These are phyloP conservation scores for Saprolegnia diclina DNA, from an alignment of 352 stramenopile species.

Conservation along the genomic window DNA sequence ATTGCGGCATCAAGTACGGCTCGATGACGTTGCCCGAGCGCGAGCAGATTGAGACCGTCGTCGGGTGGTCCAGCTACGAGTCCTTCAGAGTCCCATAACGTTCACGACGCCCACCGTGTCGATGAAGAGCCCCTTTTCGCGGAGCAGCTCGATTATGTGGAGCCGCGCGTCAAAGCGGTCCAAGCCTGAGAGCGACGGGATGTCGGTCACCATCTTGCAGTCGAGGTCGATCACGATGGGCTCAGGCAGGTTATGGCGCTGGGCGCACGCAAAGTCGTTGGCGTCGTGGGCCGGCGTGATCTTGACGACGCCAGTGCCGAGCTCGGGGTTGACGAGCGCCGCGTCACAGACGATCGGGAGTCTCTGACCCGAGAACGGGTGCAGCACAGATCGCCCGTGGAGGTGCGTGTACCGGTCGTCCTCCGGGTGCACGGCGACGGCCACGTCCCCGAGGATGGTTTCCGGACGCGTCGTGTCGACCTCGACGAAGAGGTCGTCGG, in stretches of 20 bases:
- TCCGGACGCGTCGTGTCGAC: slow-evolving; percentile 97
- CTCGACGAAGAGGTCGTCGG: slow-evolving; percentile 60
- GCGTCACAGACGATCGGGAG: slow-evolving; percentile 97
- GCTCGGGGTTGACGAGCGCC: slow-evolving; percentile 97
- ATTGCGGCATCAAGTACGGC: slow-evolving; percentile 99
- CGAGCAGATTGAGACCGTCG: slow-evolving; percentile 93
- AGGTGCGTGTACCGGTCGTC: slow-evolving; percentile 98
- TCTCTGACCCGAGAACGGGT: slow-evolving; percentile 96
- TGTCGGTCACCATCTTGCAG: slow-evolving; percentile 94
- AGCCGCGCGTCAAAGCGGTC: slow-evolving; percentile 89
- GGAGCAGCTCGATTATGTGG: slow-evolving; percentile 82
- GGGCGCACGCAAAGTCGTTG: slow-evolving; percentile 99
- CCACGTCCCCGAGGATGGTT: slow-evolving; percentile 99
- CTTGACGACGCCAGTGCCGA: slow-evolving; percentile 98
- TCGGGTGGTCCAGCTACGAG: slow-evolving; percentile 32
- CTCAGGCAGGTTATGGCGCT: slow-evolving; percentile 95
- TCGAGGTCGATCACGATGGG: slow-evolving; percentile 97
- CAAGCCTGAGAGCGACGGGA: slow-evolving; percentile 76
- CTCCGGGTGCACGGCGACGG: slow-evolving; percentile 98
- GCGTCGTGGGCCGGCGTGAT: slow-evolving; percentile 98
- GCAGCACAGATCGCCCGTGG: slow-evolving; percentile 96
- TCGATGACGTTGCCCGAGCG: slow-evolving; percentile 99
- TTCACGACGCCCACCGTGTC: slow-evolving; percentile 99
- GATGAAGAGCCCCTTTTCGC: slow-evolving; percentile 91
- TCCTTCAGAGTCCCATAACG: slow-evolving; percentile 71